Conservation (phyloP, 2,329 filamentous ascomycete species). For the Beauveria sp. region DNA sequence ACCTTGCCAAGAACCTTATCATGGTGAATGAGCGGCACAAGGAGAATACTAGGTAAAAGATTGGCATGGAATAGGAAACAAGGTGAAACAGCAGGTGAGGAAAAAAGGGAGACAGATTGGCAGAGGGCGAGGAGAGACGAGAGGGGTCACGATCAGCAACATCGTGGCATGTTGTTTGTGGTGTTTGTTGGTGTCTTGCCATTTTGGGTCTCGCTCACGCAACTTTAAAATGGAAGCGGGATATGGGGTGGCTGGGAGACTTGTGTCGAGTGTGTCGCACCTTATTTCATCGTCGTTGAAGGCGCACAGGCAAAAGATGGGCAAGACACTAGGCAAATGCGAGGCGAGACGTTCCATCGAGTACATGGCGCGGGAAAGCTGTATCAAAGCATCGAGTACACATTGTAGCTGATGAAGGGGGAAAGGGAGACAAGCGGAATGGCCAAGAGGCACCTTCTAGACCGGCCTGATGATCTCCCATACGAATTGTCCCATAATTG, state of each 20-base stretch:
- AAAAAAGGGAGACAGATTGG: not conserved
- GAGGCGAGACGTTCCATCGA: not conserved
- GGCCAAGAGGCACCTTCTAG: not conserved
- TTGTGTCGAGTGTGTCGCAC: constrained; percentile 6
- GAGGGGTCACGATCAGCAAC: not conserved
- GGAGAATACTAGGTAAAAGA: not conserved
- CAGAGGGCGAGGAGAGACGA: not conserved
- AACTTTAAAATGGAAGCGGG: constrained; percentile 4
- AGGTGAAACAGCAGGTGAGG: constrained; percentile 5
- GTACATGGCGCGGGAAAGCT: not conserved
- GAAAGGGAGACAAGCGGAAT: not conserved
- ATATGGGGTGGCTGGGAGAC: not conserved
- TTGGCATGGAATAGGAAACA: not conserved
- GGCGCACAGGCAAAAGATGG: not conserved
- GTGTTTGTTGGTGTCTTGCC: not conserved
- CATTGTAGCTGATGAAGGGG: not conserved
- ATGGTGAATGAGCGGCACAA: not conserved
- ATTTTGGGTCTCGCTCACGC: not conserved
- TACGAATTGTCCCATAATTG: constrained; percentile 2
- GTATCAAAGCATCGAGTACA: not conserved
- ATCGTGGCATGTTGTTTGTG: constrained; percentile 3
- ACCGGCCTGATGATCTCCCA: not conserved
- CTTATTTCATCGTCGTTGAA: constrained; percentile 5
- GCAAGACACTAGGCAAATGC: not conserved
- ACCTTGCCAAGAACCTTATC: constrained; percentile 10